A percentile compares a stretch with the other conserved stretches of the same genome.
Conservation (phyloP, 2,329 filamentous ascomycete genomes). For the Chrysosporium keratinophilum region DNA sequence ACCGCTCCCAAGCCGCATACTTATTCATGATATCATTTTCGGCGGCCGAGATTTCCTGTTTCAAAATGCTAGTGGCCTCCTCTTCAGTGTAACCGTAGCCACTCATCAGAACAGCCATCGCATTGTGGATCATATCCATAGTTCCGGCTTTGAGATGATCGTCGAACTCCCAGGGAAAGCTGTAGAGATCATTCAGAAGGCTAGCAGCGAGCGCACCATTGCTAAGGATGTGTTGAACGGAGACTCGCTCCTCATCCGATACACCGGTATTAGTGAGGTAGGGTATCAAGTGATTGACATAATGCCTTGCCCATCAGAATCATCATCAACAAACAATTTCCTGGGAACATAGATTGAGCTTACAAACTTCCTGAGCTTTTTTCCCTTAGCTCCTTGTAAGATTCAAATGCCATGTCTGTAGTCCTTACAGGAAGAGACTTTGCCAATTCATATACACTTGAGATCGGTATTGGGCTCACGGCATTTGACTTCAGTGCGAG, state of each 20-base stretch:
- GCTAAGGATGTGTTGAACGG: neutral
- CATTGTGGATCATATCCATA: neutral
- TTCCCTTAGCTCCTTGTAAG: neutral
- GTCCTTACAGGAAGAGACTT: neutral
- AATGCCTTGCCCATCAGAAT: neutral
- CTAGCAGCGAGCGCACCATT: neutral
- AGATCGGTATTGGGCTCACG: neutral
- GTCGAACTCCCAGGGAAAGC: neutral
- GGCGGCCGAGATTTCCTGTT: neutral
- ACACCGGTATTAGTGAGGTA: neutral
- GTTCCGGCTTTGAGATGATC: neutral
- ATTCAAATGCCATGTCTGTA: neutral
- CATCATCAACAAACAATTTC: neutral
- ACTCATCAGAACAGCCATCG: neutral
- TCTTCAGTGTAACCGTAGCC: neutral
- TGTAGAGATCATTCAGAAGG: slow-evolving; percentile 1
- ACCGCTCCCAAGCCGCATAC: neutral
- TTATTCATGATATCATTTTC: neutral
- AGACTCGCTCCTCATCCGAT: neutral
- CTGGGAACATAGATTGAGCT: neutral
- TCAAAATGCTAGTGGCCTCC: neutral
- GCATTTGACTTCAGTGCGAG: neutral
- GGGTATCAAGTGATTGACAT: neutral
- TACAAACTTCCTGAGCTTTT: neutral
- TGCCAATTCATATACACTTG: neutral